Evolutionary conservation across 2,329 filamentous ascomycete genomes (phyloP).

Genomic region (Penicillium sp.): DNA sequence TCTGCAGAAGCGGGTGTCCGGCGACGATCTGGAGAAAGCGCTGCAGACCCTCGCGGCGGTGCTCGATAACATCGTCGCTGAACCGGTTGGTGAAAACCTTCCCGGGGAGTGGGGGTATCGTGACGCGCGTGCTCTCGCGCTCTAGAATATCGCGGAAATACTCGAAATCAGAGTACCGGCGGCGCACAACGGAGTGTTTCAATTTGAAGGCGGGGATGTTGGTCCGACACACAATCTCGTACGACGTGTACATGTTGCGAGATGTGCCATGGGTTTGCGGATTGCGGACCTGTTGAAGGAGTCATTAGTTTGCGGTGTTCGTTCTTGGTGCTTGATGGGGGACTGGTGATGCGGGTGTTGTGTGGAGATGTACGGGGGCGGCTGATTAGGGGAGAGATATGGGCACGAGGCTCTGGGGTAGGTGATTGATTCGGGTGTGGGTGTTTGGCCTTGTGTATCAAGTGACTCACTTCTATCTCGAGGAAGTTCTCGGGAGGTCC

Average conservation of each 20-base stretch:
- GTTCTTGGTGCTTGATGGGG: neutral
- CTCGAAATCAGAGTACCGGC: conserved; percentile 97
- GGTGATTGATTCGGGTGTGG: neutral
- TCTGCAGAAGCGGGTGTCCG: conserved; percentile 92
- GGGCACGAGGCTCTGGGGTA: conserved; percentile 1
- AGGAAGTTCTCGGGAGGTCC: conserved; percentile 97
- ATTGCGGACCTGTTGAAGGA: conserved; percentile 65
- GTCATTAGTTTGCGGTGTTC: neutral
- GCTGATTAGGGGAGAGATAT: conserved; percentile 6
- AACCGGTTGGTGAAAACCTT: conserved; percentile 99
- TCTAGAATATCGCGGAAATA: conserved; percentile 98
- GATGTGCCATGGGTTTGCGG: conserved; percentile 93
- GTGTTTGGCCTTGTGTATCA: neutral
- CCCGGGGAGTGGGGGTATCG: conserved; percentile 89
- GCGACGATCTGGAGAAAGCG: conserved; percentile 97
- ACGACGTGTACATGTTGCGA: conserved; percentile 96
- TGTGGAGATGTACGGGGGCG: neutral
- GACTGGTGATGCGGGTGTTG: neutral
- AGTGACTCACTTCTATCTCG: conserved; percentile 77
- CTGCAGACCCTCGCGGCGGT: conserved; percentile 84
- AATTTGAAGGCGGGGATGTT: conserved; percentile 99
- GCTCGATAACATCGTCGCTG: conserved; percentile 97
- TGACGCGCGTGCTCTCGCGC: conserved; percentile 88
- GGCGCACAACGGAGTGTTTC: conserved; percentile 79
- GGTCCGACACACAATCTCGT: conserved; percentile 95